phyloP scores from a whole-genome alignment of 1,284 basidiomycete genomes.

The Malassezia furfur region DNA sequence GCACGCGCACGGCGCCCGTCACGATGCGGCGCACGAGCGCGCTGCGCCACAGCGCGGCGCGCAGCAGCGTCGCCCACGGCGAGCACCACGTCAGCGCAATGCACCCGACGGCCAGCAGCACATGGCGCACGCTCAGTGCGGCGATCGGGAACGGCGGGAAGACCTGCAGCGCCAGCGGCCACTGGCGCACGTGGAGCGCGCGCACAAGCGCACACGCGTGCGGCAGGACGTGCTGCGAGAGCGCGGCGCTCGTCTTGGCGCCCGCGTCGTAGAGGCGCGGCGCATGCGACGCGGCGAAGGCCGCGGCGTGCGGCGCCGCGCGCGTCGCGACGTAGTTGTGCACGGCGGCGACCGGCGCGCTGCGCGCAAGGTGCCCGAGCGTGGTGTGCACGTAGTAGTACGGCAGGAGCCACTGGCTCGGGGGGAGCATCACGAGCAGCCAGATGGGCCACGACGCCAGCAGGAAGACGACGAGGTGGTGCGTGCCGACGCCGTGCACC shows the following conservation, averaged over 20 bases:
- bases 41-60: slow-evolving; percentile 42
- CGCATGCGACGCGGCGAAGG: not conserved
- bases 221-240: not conserved
- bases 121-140: slow-evolving; percentile 32
- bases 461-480: slow-evolving; percentile 31
- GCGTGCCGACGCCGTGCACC: slow-evolving; percentile 22
- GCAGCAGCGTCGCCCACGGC: slow-evolving; percentile 41
- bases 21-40: slow-evolving; percentile 30
- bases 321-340: slow-evolving; percentile 12
- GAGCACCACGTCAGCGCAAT: slow-evolving; percentile 44
- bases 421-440: slow-evolving; percentile 35
- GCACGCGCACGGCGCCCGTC: slow-evolving; percentile 22
- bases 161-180: slow-evolving; percentile 11
- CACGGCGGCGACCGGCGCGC: not conserved
- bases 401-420: slow-evolving; percentile 17
- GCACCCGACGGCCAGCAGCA: slow-evolving; percentile 34
- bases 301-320: slow-evolving; percentile 13
- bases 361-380: not conserved
- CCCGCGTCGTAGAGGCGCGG: not conserved
- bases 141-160: slow-evolving; percentile 44
- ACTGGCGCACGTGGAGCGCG: not conserved
- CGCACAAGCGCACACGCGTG: not conserved
- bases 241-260: not conserved
- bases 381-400: slow-evolving; percentile 2
- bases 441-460: slow-evolving; percentile 42